A percentile compares a stretch with the other conserved stretches of the same genome.
Conservation (phyloP, 495 filamentous ascomycete genomes). For the Aspergillus conjunctus region DNA sequence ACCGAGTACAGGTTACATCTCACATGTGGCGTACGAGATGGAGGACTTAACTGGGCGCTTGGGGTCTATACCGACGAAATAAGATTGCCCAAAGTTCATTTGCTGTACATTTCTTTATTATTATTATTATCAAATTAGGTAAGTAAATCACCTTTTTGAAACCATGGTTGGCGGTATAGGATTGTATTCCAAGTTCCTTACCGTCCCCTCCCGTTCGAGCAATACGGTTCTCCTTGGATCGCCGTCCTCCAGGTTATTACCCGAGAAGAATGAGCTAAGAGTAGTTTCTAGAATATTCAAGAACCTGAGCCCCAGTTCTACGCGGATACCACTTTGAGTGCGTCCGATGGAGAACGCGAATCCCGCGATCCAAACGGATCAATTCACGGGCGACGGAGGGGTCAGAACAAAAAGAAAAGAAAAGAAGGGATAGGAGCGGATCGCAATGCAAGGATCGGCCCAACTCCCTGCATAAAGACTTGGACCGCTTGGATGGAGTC, state of each 20-base stretch:
- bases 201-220: no score
- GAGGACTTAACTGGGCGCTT: neutral
- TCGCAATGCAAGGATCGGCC: slow-evolving; percentile 1
- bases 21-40: slow-evolving; percentile 5
- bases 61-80: neutral
- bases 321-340: neutral
- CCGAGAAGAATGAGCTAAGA: neutral
- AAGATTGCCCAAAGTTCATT: no score
- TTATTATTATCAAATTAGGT: no score
- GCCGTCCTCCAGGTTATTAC: neutral
- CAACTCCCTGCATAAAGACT: slow-evolving; percentile 3
- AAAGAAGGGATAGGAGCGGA: slow-evolving; percentile 7
- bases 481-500: slow-evolving; percentile 1
- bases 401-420: neutral
- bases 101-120: neutral
- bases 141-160: no score
- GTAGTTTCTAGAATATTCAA: slow-evolving; percentile 4
- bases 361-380: slow-evolving; percentile 1
- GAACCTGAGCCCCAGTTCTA: neutral
- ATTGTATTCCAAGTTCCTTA: no score
- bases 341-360: neutral
- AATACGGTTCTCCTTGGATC: neutral
- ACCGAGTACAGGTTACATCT: neutral
- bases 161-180: no score
- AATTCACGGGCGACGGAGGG: neutral